Base-by-base conservation (phyloP, 345 rosid genomes). In the Populus alba region DNA sequence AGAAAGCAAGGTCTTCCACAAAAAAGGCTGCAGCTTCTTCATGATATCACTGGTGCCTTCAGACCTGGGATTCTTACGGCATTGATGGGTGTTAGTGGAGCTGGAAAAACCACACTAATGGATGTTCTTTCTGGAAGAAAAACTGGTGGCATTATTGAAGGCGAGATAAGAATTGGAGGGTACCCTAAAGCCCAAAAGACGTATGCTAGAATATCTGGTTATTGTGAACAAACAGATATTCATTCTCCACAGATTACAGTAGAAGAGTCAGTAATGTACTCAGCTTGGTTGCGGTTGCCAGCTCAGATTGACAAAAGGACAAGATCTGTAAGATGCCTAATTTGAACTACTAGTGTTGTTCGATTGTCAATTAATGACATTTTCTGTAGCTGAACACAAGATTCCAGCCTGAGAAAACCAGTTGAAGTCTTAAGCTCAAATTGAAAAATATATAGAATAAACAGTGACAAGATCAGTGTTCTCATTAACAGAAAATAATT, bases 81-180 rank as follows among this genome's bases (percentile, higher is more conserved):
- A 39, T 75, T 88, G 27, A 88, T 88, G 88, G 89, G 90, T 2
- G 55, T 82, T 22, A 86, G 86, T 70, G 89, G 87, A 11, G 88
- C 86, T 7, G 90, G 90, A 20, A 88, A 88, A 81, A 84, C 87
- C 67, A 88, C 90, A 0, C 70, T 88, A 13, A 82, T 88, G 87
- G 88, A 86, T 72, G 90, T 90, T 41, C 89, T 90, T 67, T 84
- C 90, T 1, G 88, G 91, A 33, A 81, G 91, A 79, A 90, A 90
- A 77, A 83, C 90, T 0, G 68, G 83, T 7, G 89, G 90, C 22
- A 8, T 22, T 16, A 86, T 86, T 10, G 85, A 84, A 76, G 88
- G 90, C 37, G 76, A 78, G 31, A 84, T 86, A 66, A 82, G 80
- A 70, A 72, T 88, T 43, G 85, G 84, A 33, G 90, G 90, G 37